Evolutionary conservation across 1,284 basidiomycete genomes (phyloP), one percentile per base, ranked within the genome.

Genomic region (Baeospora myosura): DNA sequence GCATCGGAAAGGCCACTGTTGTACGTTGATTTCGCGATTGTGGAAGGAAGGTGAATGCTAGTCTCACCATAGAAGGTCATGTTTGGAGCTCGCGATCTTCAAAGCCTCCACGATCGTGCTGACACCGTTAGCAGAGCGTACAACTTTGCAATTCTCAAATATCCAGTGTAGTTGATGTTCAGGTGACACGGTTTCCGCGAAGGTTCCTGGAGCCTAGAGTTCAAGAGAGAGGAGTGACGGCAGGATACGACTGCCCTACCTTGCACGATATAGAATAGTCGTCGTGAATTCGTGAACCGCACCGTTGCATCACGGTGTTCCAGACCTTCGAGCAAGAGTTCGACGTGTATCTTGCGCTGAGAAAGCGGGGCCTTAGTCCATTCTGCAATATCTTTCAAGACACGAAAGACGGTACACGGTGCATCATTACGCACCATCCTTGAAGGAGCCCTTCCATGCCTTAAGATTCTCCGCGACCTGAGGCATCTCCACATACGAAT

Each of bases 161-260:
- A 98, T 88, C 87, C 93, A 95, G 51, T 94, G 88, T 33, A 98
- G 65, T 60, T 99, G 96, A 59, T 96, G 85, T 54, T 96, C 91
- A 0, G 91, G 86, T 23, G 89, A 90, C 4, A 78, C 78, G 0
- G 92, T 93, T 61, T 96, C 92, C 2, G 80, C 86, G 58, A 97
- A 98, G 7, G 85, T 85, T 35, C 95, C 93, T 96, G 57, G 25
- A 31, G 4, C 21, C 5, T 34, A 17, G 50, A 46, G 49, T 18
- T 16, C 37, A 17, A 41, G 45, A 32, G 30, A 30, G 36, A 34
- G 38, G 43, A 26, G 43, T 31, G 43, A 31, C 36, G 29, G 23
- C 28, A 37, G 58, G 43, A 41, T 44, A 38, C 28, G 47, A 45
- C 14, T 43, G n/a, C n/a, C 63, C 44, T 42, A 89, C 91, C 93